Base-by-base conservation (phyloP, 2,329 filamentous ascomycete species). In the Botrytis tulipae region DNA sequence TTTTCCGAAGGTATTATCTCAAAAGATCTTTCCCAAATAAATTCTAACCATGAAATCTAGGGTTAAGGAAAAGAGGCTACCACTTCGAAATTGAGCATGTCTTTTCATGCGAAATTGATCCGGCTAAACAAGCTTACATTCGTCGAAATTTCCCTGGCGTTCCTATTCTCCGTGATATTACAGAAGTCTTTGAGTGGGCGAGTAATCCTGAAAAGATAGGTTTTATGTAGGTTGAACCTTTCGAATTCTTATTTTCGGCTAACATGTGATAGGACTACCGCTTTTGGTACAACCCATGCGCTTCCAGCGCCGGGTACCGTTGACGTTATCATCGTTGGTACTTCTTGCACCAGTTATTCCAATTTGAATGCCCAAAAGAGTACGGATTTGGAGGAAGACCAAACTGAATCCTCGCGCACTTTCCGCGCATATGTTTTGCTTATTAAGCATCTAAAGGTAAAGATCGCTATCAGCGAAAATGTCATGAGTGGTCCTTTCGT, bases 281-380 rank as follows among this genome's bases (percentile, higher is more conserved):
- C 90, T 1, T 91, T 91, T 78, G 92, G 92, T 6, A 86, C 87
- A 12, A 82, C 85, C 67, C 84, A 84, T 7, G 14, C 46, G 8
- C 65, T 67, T 67, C 70, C 81, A 1, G 87, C 94, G 1, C 91
- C 91, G 0, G 81, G 80, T 0, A 79, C 86, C 18, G 81, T 89
- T 1, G 90, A 95, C 75, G 79, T 95, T 0, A 82, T 95, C 1
- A 83, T 95, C 62, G 91, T 91, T 10, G 93, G 93, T 0, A 93
- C 91, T 60, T 90, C 91, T 0, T 96, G 93, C 76, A 91, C 93
- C 3, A 92, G 95, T 77, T 93, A 92, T 76, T 95, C 92, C 0
- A 79, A 76, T 0, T 81, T 94, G 46, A 95, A 94, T 80, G 87
- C 83, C 68, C 22, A 54, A 37, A 80, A 84, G 7, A 83, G 83